Percentiles rank a stretch among this genome's conserved stretches.
Conservation (phyloP, 306 rosid species). For the Cucumis melo region DNA sequence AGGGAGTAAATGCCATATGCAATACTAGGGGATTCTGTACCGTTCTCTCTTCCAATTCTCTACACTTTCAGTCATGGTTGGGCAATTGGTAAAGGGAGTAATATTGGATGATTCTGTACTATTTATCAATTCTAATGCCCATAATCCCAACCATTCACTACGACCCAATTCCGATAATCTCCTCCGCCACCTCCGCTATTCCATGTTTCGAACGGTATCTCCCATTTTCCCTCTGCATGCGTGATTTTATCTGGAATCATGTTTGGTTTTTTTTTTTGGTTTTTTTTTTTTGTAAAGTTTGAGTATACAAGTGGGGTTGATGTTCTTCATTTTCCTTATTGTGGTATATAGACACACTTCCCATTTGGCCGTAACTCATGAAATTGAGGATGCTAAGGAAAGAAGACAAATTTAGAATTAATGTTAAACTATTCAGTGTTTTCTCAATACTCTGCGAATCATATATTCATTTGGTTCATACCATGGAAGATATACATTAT, state of each 20-base stretch:
- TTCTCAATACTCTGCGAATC: neutral
- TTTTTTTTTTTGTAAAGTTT: neutral
- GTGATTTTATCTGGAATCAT: neutral
- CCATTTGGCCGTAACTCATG: neutral
- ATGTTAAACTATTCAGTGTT: neutral
- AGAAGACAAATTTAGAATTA: neutral
- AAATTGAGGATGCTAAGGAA: neutral
- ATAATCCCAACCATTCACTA: slow-evolving; percentile 7
- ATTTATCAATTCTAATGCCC: neutral
- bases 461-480: neutral
- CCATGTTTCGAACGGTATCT: slow-evolving; percentile 26
- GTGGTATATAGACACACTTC: neutral
- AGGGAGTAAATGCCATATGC: no score
- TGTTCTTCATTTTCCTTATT: neutral
- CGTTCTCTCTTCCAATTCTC: neutral
- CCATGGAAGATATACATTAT: neutral
- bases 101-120: slow-evolving; percentile 53
- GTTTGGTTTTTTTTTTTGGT: no score
- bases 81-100: slow-evolving; percentile 26
- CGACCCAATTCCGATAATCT: slow-evolving; percentile 37
- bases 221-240: neutral
- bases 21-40: neutral
- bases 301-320: neutral
- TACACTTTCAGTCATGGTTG: slow-evolving; percentile 3
- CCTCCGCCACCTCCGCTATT: slow-evolving; percentile 41